Percentiles rank a stretch among this genome's conserved stretches.
Conservation (phyloP, 495 filamentous ascomycete genomes). For the Talaromyces liani region DNA sequence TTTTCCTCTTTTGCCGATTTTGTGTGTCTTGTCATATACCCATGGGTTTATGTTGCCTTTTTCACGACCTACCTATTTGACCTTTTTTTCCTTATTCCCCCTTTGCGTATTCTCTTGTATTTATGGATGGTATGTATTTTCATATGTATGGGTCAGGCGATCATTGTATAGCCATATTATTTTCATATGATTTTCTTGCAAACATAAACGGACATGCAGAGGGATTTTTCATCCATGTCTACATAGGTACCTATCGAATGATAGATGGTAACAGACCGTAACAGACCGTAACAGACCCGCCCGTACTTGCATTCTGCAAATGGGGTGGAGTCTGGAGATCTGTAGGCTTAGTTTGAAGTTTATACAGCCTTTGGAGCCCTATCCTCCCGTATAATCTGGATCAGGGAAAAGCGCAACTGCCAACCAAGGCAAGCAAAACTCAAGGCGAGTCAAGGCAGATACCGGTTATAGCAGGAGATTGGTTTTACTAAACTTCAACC, state of each 20-base stretch:
- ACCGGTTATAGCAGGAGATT: too few species aligned
- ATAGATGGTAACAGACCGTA: too few species aligned
- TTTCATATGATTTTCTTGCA: not conserved
- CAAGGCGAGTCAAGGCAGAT: too few species aligned
- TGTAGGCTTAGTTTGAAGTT: too few species aligned
- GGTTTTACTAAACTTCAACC: too few species aligned
- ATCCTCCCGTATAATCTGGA: too few species aligned
- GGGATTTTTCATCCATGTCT: not conserved
- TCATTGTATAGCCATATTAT: not conserved
- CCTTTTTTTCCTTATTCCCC: not conserved
- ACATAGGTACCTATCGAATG: not conserved
- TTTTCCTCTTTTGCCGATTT: not conserved
- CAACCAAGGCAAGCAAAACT: too few species aligned
- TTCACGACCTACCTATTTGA: not conserved
- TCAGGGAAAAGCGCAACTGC: too few species aligned
- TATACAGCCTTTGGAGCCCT: too few species aligned
- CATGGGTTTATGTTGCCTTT: slow-evolving; percentile 4
- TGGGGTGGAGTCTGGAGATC: too few species aligned
- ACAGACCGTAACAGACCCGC: too few species aligned
- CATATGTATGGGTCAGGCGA: not conserved
- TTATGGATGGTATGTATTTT: not conserved
- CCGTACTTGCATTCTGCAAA: too few species aligned
- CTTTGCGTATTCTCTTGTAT: not conserved
- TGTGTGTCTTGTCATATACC: slow-evolving; percentile 6
- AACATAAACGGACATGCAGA: not conserved